phyloP scores from a whole-genome alignment of 2,329 filamentous ascomycete genomes.

The Tothia fuscella region DNA sequence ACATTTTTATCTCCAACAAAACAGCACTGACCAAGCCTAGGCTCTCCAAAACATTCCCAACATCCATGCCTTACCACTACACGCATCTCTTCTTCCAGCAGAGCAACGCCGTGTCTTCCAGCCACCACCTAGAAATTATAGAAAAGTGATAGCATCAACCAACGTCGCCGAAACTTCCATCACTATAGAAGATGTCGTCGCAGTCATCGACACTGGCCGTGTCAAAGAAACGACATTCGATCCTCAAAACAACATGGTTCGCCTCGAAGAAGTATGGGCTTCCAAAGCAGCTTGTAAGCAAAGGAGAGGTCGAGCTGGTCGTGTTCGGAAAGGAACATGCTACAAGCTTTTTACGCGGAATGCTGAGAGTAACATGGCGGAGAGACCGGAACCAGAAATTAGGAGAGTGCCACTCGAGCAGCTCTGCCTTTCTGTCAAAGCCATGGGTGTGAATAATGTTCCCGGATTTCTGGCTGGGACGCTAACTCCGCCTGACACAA shows the following conservation, averaged over 20 bases:
- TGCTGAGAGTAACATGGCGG: slow-evolving; percentile 73
- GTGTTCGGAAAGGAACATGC: slow-evolving; percentile 81
- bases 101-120: slow-evolving; percentile 85
- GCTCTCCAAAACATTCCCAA: slow-evolving; percentile 52
- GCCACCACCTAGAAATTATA: slow-evolving; percentile 60
- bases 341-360: slow-evolving; percentile 91
- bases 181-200: slow-evolving; percentile 94
- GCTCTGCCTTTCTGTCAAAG: slow-evolving; percentile 83
- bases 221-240: slow-evolving; percentile 97
- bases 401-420: slow-evolving; percentile 86
- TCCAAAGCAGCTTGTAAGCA: slow-evolving; percentile 92
- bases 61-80: slow-evolving; percentile 72
- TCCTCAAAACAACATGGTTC: slow-evolving; percentile 82
- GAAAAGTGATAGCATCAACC: slow-evolving; percentile 88
- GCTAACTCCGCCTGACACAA: slow-evolving; percentile 74
- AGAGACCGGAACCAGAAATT: slow-evolving; percentile 87
- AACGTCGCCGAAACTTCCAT: slow-evolving; percentile 98
- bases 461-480: slow-evolving; percentile 70
- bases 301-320: slow-evolving; percentile 79
- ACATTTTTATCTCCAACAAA: no score
- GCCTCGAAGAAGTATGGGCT: slow-evolving; percentile 89
- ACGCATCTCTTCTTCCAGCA: slow-evolving; percentile 77
- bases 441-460: slow-evolving; percentile 84
- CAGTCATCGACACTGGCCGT: slow-evolving; percentile 86
- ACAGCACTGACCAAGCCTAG: no score